Conservation (phyloP, 2,329 filamentous ascomycete species). For the Penicillium thymicola region DNA sequence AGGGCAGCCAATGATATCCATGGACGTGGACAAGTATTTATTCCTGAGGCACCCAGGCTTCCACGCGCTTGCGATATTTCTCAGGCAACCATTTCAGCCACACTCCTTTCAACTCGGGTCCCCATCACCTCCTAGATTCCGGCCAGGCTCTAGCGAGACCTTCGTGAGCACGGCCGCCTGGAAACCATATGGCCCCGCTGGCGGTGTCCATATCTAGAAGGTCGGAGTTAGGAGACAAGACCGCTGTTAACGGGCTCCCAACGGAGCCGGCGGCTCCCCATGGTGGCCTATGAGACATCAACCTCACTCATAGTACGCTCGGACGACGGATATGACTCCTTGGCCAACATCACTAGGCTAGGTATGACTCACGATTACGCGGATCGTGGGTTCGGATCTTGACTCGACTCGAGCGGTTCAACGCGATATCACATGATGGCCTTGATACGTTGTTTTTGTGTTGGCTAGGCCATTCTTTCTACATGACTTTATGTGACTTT, state of each 20-base stretch:
- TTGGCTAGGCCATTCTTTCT: neutral
- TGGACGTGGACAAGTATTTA: neutral
- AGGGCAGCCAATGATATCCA: constrained; percentile 6
- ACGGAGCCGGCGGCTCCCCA: neutral
- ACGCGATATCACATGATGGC: constrained; percentile 6
- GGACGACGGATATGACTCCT: neutral
- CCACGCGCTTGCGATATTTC: neutral
- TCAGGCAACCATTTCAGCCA: constrained; percentile 6
- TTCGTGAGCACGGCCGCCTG: neutral
- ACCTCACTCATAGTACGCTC: neutral
- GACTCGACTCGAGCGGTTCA: neutral
- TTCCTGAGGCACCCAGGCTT: constrained; percentile 5
- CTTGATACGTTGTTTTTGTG: neutral
- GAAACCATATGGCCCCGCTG: neutral
- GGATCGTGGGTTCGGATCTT: neutral
- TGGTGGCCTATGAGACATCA: neutral
- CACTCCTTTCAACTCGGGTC: neutral
- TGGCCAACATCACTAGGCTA: neutral
- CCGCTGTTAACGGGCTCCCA: neutral
- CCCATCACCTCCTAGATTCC: neutral
- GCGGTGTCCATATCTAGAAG: constrained; percentile 3
- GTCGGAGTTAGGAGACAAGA: constrained; percentile 4
- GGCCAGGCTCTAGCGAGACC: neutral
- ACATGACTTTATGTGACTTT: neutral
- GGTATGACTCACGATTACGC: constrained; percentile 3